Conservation (phyloP, 2,329 filamentous ascomycete genomes). For the Monilinia fructigena region DNA sequence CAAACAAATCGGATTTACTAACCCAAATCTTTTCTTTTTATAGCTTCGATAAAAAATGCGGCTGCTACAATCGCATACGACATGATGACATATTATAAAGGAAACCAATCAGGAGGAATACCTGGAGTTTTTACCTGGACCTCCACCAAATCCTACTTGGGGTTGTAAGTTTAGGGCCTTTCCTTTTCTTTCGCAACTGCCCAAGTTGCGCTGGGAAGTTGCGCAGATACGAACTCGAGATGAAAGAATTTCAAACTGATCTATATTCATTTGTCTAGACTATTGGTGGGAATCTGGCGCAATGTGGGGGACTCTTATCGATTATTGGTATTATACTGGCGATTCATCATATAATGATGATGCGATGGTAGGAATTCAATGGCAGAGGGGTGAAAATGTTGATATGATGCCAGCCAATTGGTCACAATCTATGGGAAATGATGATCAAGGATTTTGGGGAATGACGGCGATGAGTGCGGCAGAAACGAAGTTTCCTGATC, state of each 20-base stretch:
- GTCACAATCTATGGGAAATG: conserved; percentile 41
- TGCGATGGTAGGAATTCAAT: conserved; percentile 54
- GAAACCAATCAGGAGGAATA: conserved; percentile 43
- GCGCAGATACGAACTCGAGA: neutral
- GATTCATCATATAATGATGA: conserved; percentile 57
- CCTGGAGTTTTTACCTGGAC: conserved; percentile 50
- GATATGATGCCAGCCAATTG: conserved; percentile 57
- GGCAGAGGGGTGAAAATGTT: conserved; percentile 55
- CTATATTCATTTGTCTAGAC: conserved; percentile 38
- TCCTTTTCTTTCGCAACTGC: conserved; percentile 20
- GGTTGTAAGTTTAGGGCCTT: conserved; percentile 36
- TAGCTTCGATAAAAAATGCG: conserved; percentile 42
- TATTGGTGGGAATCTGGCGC: conserved; percentile 63
- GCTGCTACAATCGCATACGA: conserved; percentile 40
- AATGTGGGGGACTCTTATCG: conserved; percentile 59
- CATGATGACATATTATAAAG: conserved; percentile 46
- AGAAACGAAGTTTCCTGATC: conserved; percentile 72
- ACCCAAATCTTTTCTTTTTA: conserved; percentile 37
- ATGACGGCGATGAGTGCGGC: conserved; percentile 76
- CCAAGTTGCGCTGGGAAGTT: no score
- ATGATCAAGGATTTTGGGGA: conserved; percentile 68
- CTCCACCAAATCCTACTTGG: conserved; percentile 42
- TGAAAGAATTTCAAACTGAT: conserved; percentile 2
- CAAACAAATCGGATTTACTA: conserved; percentile 17
- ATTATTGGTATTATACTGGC: conserved; percentile 63